A percentile compares a stretch with the other conserved stretches of the same genome.
phyloP scores from a whole-genome alignment of 352 stramenopile species.

The Phytophthora gonapodyides region DNA sequence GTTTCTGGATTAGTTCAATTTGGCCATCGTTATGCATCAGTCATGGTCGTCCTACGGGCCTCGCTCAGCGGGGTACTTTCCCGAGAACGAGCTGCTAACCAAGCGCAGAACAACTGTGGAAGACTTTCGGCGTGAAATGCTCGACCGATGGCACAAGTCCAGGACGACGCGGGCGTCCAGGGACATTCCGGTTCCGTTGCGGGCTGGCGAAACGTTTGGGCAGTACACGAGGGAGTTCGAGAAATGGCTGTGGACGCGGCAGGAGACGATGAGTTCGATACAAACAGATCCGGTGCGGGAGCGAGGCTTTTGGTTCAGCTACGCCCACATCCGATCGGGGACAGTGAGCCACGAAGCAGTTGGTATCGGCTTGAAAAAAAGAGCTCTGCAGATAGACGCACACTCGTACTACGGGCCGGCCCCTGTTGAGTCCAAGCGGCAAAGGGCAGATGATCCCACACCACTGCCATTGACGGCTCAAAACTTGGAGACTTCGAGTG shows the following conservation, averaged over 20 bases:
- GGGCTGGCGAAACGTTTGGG: not conserved
- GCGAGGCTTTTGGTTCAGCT: conserved; percentile 14
- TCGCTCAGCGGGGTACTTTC: too few species aligned
- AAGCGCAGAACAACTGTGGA: conserved; percentile 4
- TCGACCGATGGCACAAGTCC: not conserved
- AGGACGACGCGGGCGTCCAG: not conserved
- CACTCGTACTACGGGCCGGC: too few species aligned
- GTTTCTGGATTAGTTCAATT: too few species aligned
- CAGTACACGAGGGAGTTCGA: conserved; percentile 1
- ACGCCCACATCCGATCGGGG: too few species aligned
- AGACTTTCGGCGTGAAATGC: conserved; percentile 2
- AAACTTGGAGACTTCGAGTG: too few species aligned
- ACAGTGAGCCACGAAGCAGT: too few species aligned
- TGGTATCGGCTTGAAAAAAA: too few species aligned
- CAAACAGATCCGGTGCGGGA: conserved; percentile 1
- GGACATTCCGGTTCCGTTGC: not conserved
- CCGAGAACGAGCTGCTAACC: not conserved
- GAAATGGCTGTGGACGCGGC: not conserved
- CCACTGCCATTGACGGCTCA: too few species aligned
- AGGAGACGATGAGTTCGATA: not conserved
- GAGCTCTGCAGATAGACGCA: too few species aligned
- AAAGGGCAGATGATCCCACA: too few species aligned
- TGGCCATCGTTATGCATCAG: too few species aligned
- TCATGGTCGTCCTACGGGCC: not conserved
- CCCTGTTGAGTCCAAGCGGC: too few species aligned